Evolutionary conservation across 495 filamentous ascomycete species (phyloP).

Genomic region (Amphirosellinia nigrospora): DNA sequence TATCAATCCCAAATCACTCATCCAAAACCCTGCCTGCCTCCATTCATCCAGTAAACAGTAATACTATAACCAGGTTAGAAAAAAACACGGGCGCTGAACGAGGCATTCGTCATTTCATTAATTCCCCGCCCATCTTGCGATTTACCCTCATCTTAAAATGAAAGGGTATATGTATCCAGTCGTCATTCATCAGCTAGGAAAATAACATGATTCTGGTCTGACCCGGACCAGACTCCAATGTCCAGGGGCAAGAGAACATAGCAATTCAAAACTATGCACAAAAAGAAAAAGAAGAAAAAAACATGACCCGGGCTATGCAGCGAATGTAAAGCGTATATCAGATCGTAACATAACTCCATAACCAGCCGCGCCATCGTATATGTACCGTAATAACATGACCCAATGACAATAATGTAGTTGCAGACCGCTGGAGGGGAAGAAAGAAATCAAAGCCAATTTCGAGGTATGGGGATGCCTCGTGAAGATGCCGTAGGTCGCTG

Average conservation of each 20-base stretch:
- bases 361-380: slow-evolving; percentile 31
- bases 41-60: neutral
- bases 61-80: neutral
- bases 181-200: slow-evolving; percentile 41
- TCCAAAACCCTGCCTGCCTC: neutral
- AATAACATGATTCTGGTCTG: slow-evolving; percentile 30
- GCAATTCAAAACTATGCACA: slow-evolving; percentile 18
- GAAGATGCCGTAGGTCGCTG: slow-evolving; percentile 25
- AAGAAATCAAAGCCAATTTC: slow-evolving; percentile 29
- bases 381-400: slow-evolving; percentile 30
- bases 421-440: slow-evolving; percentile 28
- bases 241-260: slow-evolving; percentile 13
- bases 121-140: slow-evolving; percentile 37
- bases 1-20: slow-evolving; percentile 16
- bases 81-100: slow-evolving; percentile 8
- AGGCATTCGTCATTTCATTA: slow-evolving; percentile 31
- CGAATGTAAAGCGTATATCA: slow-evolving; percentile 25
- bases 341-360: slow-evolving; percentile 22
- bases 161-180: slow-evolving; percentile 41
- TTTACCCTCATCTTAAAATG: slow-evolving; percentile 45
- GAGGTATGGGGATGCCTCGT: slow-evolving; percentile 33
- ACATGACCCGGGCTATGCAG: slow-evolving; percentile 27
- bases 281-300: neutral
- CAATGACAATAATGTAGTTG: slow-evolving; percentile 31
- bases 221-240: neutral